These are phyloP conservation scores for Coemansia umbellata DNA, from an alignment of 192 early-diverging fungal species.

Conservation along the genomic window DNA sequence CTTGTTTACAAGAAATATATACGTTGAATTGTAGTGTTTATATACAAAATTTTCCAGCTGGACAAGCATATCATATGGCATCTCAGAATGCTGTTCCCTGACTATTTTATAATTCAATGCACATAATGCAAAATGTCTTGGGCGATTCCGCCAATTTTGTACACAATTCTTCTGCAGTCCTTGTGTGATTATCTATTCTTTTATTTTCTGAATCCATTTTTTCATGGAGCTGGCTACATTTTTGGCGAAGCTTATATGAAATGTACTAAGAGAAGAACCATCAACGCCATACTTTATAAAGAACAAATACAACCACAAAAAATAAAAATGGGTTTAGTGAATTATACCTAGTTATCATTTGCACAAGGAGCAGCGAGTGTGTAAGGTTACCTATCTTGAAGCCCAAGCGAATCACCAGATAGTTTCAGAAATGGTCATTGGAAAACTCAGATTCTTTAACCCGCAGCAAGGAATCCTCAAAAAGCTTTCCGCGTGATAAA, in stretches of 20 bases:
- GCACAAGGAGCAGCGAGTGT: no score
- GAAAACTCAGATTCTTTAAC: not conserved
- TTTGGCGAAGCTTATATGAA: not conserved
- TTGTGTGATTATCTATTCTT: not conserved
- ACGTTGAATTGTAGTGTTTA: not conserved
- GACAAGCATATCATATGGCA: no score
- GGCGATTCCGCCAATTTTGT: not conserved
- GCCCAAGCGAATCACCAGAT: conserved; percentile 9
- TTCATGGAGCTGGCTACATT: not conserved
- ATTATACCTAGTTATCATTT: not conserved
- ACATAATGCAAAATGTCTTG: no score
- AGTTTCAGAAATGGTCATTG: not conserved
- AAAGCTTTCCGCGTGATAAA: not conserved
- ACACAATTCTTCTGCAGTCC: not conserved
- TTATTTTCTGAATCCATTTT: not conserved
- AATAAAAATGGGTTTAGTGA: not conserved
- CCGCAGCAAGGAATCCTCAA: not conserved
- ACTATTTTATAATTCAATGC: not conserved
- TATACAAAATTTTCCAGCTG: not conserved
- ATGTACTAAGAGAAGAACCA: not conserved
- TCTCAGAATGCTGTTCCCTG: not conserved
- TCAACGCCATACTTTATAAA: not conserved
- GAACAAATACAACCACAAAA: not conserved
- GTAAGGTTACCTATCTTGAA: conserved; percentile 6
- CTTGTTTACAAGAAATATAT: conserved; percentile 7